Percentiles rank a stretch among this genome's conserved stretches.
phyloP scores from a whole-genome alignment of 352 stramenopile species.

The Phytophthora lateralis region DNA sequence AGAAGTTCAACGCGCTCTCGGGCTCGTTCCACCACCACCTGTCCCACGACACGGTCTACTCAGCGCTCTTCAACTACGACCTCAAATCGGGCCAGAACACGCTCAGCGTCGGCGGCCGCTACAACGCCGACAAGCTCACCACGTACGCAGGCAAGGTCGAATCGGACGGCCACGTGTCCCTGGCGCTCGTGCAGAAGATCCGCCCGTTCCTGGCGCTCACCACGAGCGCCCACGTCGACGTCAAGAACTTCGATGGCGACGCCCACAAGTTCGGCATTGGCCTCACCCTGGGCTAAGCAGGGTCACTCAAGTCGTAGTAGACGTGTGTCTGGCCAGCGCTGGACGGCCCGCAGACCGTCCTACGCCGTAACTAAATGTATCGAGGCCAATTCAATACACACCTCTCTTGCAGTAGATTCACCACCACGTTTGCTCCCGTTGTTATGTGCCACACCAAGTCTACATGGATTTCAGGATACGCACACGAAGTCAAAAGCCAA shows the following conservation, averaged over 20 bases:
- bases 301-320: conserved; percentile 16
- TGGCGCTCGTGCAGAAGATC: conserved; percentile 88
- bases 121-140: conserved; percentile 81
- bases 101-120: conserved; percentile 81
- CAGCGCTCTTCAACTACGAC: conserved; percentile 89
- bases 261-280: conserved; percentile 92
- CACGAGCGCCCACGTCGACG: conserved; percentile 87
- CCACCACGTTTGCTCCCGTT: neutral
- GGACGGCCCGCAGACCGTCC: conserved; percentile 6
- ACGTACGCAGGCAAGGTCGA: conserved; percentile 89
- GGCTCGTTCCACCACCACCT: conserved; percentile 86
- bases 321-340: conserved; percentile 28
- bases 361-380: conserved; percentile 29
- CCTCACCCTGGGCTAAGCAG: conserved; percentile 83
- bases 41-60: conserved; percentile 86
- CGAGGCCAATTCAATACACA: conserved; percentile 34
- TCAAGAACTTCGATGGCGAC: conserved; percentile 92
- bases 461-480: conserved; percentile 18
- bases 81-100: conserved; percentile 86
- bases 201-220: conserved; percentile 83
- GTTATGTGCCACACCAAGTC: neutral
- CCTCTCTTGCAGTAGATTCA: conserved; percentile 22
- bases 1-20: conserved; percentile 85
- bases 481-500: neutral
- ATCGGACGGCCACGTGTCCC: conserved; percentile 86